Evolutionary conservation across 768 basidiomycete species (phyloP).

Genomic region (Pleurotus citrinopileatus): DNA sequence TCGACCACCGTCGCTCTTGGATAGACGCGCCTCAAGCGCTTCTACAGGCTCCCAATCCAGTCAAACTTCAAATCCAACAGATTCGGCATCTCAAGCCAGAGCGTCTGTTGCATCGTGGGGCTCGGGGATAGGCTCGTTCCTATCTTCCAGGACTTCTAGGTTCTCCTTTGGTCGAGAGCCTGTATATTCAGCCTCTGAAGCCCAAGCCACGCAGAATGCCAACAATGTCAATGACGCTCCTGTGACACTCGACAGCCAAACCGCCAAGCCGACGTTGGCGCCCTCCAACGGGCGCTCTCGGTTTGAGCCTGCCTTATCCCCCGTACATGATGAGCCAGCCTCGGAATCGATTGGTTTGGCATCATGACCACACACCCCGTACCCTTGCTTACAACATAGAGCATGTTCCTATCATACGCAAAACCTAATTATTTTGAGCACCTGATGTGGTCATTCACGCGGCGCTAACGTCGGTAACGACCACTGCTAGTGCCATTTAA

Average conservation of each 20-base stretch:
- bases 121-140: conserved; percentile 45
- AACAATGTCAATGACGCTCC: background rate
- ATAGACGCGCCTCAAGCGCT: conserved; percentile 13
- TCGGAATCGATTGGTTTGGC: conserved; percentile 2
- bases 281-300: background rate
- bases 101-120: conserved; percentile 38
- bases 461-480: too few relatives aligned
- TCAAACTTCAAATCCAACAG: conserved; percentile 21
- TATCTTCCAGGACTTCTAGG: conserved; percentile 36
- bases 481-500: too few relatives aligned
- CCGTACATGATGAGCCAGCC: background rate
- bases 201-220: background rate
- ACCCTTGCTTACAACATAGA: too few relatives aligned
- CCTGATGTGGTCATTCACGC: too few relatives aligned
- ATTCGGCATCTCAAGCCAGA: conserved; percentile 19
- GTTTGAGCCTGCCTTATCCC: conserved; percentile 2
- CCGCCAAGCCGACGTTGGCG: background rate
- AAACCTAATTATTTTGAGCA: too few relatives aligned
- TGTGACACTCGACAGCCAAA: background rate
- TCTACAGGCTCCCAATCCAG: conserved; percentile 11
- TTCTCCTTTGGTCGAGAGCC: conserved; percentile 27
- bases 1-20: background rate
- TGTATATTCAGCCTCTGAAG: background rate
- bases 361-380: too few relatives aligned
- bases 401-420: too few relatives aligned